These are phyloP conservation scores for Vigna nakashimae DNA, from an alignment of 306 rosid genomes.

Conservation along the genomic window DNA sequence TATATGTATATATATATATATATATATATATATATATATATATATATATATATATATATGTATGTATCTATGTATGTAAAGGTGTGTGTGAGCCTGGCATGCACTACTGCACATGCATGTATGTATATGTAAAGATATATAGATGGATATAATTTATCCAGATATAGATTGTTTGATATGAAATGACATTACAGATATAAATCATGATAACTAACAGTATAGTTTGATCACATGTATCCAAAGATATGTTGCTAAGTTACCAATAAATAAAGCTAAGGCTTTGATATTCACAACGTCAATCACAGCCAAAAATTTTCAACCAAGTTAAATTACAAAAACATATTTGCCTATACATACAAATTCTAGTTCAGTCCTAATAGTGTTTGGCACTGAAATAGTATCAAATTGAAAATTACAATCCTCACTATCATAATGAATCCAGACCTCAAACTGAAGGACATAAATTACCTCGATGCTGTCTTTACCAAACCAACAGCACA, in stretches of 20 bases:
- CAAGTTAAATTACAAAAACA: neutral
- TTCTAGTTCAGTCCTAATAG: neutral
- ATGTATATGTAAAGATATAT: neutral
- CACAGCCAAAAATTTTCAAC: neutral
- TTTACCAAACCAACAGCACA: slow-evolving; percentile 98
- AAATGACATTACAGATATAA: neutral
- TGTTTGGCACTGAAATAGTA: neutral
- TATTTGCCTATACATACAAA: neutral
- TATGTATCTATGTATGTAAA: too few relatives aligned
- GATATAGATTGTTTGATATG: neutral
- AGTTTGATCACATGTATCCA: slow-evolving; percentile 14
- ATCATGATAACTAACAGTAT: neutral
- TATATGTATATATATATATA: too few relatives aligned
- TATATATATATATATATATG: too few relatives aligned
- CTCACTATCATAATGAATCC: slow-evolving; percentile 10
- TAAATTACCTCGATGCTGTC: slow-evolving; percentile 81
- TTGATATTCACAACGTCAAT: slow-evolving; percentile 9
- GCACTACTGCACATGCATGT: too few relatives aligned
- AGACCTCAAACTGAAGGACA: slow-evolving; percentile 40
- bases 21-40: too few relatives aligned
- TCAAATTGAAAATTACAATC: slow-evolving; percentile 1
- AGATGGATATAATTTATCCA: neutral
- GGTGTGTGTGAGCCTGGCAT: too few relatives aligned
- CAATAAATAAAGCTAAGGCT: neutral
- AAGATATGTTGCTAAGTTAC: neutral